Evolutionary conservation across 768 basidiomycete genomes (phyloP), one percentile per base, ranked within the genome.

Genomic region (Coprinopsis sp.): DNA sequence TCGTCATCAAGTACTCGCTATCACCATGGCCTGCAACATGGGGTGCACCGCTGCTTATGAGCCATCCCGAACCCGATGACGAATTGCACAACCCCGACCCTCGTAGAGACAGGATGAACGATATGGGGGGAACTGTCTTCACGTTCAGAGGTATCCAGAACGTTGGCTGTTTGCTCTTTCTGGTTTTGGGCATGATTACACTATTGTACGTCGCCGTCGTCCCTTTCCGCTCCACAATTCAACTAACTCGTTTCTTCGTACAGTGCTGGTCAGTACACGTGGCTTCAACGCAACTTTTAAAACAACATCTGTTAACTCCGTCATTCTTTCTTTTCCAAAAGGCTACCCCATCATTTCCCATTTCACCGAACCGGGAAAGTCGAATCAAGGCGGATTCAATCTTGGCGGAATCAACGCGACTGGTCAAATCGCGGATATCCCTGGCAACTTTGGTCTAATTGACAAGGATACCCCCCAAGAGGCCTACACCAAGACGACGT

Each of bases 341-440:
- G 40, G 40, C 27, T 49, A 49, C 18, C 48, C 48, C 11, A 44
- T 49, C 14, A 29, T 37, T n/a, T 28, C 48, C 23, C 48, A 37
- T n/a, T 18, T 44, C 4, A 18, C 21, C 11, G 40, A 70, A 68
- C 33, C 65, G 62, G 38, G 37, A 14, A n/a, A 7, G 3, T 24
- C 48, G 1, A 72, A 54, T 16, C 68, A 68, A 51, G 69, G 77
- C 2, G 83, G 73, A 4, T 88, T 81, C 64, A 84, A 85, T 51
- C 66, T 87, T 4, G 86, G 86, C 1, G 86, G 84, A 1, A 77
- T 76, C 56, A 89, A 89, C 51, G 69, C 77, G 4, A 77, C 77
- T 0, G 85, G 88, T 0, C 85, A 90, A 62, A 72, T 82, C 14
- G 73, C 82, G 8, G 56, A 51, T 8, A 69, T 84, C 25, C 61